Conservation (phyloP, 73 alveolate genomes). For the Diophrys appendiculata region DNA sequence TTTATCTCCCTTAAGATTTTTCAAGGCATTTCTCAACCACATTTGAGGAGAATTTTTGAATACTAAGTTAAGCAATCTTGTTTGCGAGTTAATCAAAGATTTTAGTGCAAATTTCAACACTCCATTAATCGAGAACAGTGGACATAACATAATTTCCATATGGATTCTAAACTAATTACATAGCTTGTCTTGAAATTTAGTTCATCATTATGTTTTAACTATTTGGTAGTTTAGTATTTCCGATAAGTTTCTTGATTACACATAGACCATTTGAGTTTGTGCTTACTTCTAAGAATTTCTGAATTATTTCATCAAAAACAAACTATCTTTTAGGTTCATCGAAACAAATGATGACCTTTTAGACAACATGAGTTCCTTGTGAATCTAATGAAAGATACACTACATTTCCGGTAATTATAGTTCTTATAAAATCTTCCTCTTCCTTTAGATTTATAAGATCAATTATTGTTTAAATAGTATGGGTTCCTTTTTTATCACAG, state of each 20-base stretch:
- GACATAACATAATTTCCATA: slow-evolving; percentile 83
- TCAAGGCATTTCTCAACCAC: slow-evolving; percentile 75
- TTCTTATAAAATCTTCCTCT: slow-evolving; percentile 63
- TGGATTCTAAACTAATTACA: slow-evolving; percentile 64
- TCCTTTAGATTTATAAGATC: slow-evolving; percentile 58
- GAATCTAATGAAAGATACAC: slow-evolving; percentile 58
- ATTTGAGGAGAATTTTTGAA: slow-evolving; percentile 80
- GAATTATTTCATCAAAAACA: slow-evolving; percentile 59
- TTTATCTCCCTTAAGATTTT: slow-evolving; percentile 22
- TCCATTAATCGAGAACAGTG: slow-evolving; percentile 66
- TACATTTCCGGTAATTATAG: slow-evolving; percentile 58
- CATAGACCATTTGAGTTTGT: slow-evolving; percentile 69
- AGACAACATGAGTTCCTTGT: slow-evolving; percentile 79
- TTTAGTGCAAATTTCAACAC: slow-evolving; percentile 44
- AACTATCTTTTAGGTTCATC: slow-evolving; percentile 61
- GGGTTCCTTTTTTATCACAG: slow-evolving; percentile 78
- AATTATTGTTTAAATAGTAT: slow-evolving; percentile 70
- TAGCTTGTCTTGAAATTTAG: slow-evolving; percentile 50
- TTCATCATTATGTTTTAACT: slow-evolving; percentile 47
- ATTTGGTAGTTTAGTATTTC: slow-evolving; percentile 28
- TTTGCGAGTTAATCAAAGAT: slow-evolving; percentile 54
- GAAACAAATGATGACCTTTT: slow-evolving; percentile 62
- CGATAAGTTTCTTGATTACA: slow-evolving; percentile 58
- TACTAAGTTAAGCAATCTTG: slow-evolving; percentile 54
- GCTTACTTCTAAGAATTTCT: slow-evolving; percentile 54